These are phyloP conservation scores for Lachnellula arida DNA, from an alignment of 2,329 filamentous ascomycete genomes.

Conservation along the genomic window DNA sequence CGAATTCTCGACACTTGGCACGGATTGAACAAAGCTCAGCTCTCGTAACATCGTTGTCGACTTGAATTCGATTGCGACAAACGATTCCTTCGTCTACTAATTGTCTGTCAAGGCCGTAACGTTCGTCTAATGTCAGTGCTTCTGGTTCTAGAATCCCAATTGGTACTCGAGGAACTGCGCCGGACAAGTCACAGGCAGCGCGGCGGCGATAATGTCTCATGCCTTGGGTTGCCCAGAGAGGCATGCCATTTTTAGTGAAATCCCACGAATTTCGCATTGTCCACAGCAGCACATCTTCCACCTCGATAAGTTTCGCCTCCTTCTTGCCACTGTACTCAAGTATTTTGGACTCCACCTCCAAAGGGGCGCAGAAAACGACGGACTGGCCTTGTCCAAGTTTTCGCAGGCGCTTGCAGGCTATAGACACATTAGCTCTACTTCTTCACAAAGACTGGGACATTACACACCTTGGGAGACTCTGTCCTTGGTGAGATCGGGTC, in stretches of 20 bases:
- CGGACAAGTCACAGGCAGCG: slow-evolving; percentile 2
- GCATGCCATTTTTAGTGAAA: slow-evolving; percentile 45
- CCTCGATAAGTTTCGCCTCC: slow-evolving; percentile 33
- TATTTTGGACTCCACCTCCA: slow-evolving; percentile 56
- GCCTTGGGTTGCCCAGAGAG: slow-evolving; percentile 59
- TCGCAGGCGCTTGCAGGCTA: slow-evolving; percentile 68
- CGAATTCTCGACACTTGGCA: slow-evolving; percentile 36
- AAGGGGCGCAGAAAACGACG: slow-evolving; percentile 54
- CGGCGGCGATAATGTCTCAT: slow-evolving; percentile 39
- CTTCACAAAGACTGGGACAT: neutral
- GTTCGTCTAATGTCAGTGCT: slow-evolving; percentile 44
- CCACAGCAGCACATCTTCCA: slow-evolving; percentile 56
- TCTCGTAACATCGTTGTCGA: slow-evolving; percentile 4
- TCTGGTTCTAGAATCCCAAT: slow-evolving; percentile 48
- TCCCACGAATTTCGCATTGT: slow-evolving; percentile 51
- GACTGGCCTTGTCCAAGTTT: slow-evolving; percentile 64
- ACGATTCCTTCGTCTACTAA: neutral
- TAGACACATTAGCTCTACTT: slow-evolving; percentile 6
- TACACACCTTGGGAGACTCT: slow-evolving; percentile 56
- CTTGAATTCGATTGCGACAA: neutral
- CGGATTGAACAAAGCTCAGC: slow-evolving; percentile 20
- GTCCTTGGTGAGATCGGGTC: slow-evolving; percentile 61
- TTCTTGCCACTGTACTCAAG: slow-evolving; percentile 19
- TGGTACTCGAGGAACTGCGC: slow-evolving; percentile 21
- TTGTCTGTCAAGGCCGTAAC: slow-evolving; percentile 38